Conservation (phyloP, 441 rosid genomes). For the Euphorbia celastroides region DNA sequence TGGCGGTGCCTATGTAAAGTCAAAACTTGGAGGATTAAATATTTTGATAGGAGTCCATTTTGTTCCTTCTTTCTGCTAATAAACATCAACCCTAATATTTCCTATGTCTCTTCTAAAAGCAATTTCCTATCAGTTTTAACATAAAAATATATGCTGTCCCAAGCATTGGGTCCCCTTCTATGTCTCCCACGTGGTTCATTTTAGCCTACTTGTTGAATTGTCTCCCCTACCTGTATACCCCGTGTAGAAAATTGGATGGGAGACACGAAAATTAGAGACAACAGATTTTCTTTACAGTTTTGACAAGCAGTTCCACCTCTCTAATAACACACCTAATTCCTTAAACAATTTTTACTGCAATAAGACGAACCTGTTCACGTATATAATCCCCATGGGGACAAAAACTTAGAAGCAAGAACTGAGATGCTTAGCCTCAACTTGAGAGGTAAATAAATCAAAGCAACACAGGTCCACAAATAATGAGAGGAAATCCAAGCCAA, state of each 20-base stretch:
- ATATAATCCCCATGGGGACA: neutral
- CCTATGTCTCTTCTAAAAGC: neutral
- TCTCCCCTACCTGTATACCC: no score
- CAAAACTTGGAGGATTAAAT: neutral
- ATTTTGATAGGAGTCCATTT: neutral
- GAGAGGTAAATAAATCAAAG: neutral
- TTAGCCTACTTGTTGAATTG: no score
- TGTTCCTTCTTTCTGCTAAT: neutral
- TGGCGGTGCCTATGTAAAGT: neutral
- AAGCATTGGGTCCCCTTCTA: no score
- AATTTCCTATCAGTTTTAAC: neutral
- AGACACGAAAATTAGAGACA: no score
- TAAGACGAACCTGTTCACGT: neutral
- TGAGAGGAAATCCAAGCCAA: no score
- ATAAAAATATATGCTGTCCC: no score
- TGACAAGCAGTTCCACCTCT: neutral
- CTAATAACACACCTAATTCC: neutral
- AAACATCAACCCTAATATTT: neutral
- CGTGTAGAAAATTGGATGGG: no score
- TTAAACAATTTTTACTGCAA: neutral
- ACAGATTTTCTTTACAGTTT: no score
- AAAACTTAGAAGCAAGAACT: neutral
- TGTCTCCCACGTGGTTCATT: no score
- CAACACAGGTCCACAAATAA: no score
- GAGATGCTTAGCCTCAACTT: neutral